Evolutionary conservation across 2,329 filamentous ascomycete species (phyloP).

Genomic region (Cladobotryum mycophilum): DNA sequence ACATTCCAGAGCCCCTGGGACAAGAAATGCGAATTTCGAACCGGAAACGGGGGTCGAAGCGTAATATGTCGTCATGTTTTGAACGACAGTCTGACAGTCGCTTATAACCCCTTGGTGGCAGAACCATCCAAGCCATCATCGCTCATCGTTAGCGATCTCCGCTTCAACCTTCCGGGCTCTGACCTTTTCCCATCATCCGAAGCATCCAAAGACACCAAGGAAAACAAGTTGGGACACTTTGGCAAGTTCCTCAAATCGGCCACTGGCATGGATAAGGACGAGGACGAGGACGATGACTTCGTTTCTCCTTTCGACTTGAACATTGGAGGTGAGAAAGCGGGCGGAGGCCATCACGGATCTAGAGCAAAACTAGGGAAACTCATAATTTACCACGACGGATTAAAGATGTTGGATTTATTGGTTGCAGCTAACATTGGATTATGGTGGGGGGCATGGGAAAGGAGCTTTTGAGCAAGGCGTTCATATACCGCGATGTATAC

Average conservation of each 20-base stretch:
- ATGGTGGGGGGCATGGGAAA: constrained; percentile 87
- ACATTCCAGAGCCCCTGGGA: constrained; percentile 83
- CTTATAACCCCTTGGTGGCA: constrained; percentile 40
- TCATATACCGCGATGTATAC: constrained; percentile 3
- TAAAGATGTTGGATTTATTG: constrained; percentile 92
- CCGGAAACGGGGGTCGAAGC: constrained; percentile 67
- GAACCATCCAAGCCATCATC: constrained; percentile 24
- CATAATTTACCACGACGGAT: constrained; percentile 78
- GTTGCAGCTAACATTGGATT: constrained; percentile 87
- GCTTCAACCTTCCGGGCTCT: constrained; percentile 74
- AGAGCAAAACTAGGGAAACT: constrained; percentile 91
- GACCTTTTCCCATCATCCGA: constrained; percentile 38
- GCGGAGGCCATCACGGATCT: constrained; percentile 78
- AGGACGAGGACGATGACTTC: constrained; percentile 33
- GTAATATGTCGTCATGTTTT: constrained; percentile 71
- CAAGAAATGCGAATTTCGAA: constrained; percentile 77
- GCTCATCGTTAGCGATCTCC: constrained; percentile 68
- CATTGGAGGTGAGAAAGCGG: constrained; percentile 75
- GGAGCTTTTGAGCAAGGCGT: constrained; percentile 31
- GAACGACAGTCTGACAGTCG: constrained; percentile 31
- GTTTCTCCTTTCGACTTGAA: constrained; percentile 57
- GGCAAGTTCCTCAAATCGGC: constrained; percentile 34
- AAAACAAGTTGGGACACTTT: constrained; percentile 36
- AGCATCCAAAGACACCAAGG: constrained; percentile 25
- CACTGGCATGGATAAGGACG: constrained; percentile 24